Evolutionary conservation across 148 eudicot genomes (phyloP), one percentile per base, ranked within the genome.

Genomic region (Dianthus caryophyllus): DNA sequence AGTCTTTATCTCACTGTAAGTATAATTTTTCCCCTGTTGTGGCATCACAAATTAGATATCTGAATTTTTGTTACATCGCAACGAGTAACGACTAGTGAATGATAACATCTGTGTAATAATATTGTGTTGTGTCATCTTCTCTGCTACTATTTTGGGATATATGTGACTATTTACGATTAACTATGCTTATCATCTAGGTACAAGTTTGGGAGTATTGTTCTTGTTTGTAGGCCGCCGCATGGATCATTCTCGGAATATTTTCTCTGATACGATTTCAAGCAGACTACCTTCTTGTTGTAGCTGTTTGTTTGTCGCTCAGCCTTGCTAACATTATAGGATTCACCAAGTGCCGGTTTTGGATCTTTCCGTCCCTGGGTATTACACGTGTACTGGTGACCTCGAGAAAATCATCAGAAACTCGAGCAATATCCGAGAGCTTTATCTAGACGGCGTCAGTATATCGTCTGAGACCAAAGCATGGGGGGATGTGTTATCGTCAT

Each of bases 251-350:
- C 41, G 96, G 84, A 52, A 82, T 90, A 70, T 94, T 94, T 81
- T 94, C 98, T 73, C 85, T 94, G 68, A 84, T 94, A 72, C 84
- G 96, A 82, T 83, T 94, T 59, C 98, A 94, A 78, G 98, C 97
- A 65, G 97, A 94, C 83, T 94, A 84, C 71, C 90, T 90, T 56
- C 98, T 94, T 43, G 98, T 93, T 56, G 87, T 93, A 55, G 91
- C 90, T 61, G 98, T 93, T 69, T 93, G 98, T 77, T 75, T 93
- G 84, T 89, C 98, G 47, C 98, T 93, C 74, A 80, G 89, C 77
- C 67, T 85, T 69, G 98, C 98, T 38, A 90, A 94, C 73, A 88
- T 94, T 63, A 76, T 94, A 71, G 98, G 98, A 71, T 94, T 94
- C 61, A 94, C 98, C 47, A 90, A 82, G 78, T 94, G 98, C 77